Percentiles rank a stretch among this genome's conserved stretches.
phyloP scores from a whole-genome alignment of 225 moss, liverwort and hornwort species.

The Lunularia cruciata region DNA sequence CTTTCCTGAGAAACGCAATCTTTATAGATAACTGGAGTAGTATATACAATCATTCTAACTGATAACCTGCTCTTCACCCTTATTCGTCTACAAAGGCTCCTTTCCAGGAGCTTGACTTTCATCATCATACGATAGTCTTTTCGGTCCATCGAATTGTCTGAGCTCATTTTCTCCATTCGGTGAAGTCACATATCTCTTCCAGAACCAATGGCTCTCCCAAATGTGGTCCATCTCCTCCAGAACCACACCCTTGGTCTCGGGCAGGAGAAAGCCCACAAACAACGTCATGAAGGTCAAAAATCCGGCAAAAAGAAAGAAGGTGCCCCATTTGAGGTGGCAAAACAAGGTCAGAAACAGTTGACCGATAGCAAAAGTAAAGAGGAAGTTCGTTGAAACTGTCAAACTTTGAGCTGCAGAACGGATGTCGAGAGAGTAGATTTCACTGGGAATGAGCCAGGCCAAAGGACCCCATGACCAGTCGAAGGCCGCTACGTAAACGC shows the following conservation, averaged over 20 bases:
- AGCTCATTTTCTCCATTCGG: not conserved
- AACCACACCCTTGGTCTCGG: conserved; percentile 71
- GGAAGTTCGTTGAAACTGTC: conserved; percentile 55
- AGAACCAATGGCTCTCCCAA: conserved; percentile 75
- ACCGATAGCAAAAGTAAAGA: conserved; percentile 69
- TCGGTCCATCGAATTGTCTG: not conserved
- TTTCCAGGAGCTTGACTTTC: too few relatives aligned
- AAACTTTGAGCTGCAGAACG: conserved; percentile 70
- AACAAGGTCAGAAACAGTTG: conserved; percentile 65
- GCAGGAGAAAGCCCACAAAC: conserved; percentile 57
- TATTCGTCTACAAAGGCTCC: too few relatives aligned
- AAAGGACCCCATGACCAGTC: conserved; percentile 88
- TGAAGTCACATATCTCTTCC: conserved; percentile 54
- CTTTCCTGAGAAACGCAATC: too few relatives aligned
- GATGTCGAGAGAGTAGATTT: conserved; percentile 60
- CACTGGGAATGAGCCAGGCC: conserved; percentile 68
- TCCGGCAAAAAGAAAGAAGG: conserved; percentile 63
- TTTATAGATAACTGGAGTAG: too few relatives aligned
- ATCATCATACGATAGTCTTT: too few relatives aligned
- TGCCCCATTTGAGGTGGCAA: conserved; percentile 57
- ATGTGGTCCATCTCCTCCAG: conserved; percentile 63
- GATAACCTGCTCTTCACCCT: too few relatives aligned
- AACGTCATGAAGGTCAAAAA: conserved; percentile 55
- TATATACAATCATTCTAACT: too few relatives aligned
- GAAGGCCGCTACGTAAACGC: conserved; percentile 52